A percentile compares a stretch with the other conserved stretches of the same genome.
phyloP scores from a whole-genome alignment of 2,329 filamentous ascomycete genomes.

The Didymella pinodella region DNA sequence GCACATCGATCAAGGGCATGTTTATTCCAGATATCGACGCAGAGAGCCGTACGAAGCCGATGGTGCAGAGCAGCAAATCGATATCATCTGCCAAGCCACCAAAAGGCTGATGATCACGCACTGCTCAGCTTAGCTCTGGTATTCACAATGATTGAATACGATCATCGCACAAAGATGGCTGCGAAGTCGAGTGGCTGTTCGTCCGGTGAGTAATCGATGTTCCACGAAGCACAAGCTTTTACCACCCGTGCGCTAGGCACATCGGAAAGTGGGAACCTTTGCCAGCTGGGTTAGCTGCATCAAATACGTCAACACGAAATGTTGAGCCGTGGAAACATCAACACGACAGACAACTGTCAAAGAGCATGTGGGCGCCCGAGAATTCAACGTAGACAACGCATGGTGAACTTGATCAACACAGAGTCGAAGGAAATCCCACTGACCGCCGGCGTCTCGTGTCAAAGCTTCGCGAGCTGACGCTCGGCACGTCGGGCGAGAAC shows the following conservation, averaged over 20 bases:
- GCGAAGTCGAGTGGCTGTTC: slow-evolving; percentile 1
- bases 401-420: neutral
- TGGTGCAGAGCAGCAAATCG: neutral
- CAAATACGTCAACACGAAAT: slow-evolving; percentile 13
- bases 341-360: slow-evolving; percentile 9
- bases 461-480: slow-evolving; percentile 8
- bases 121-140: neutral
- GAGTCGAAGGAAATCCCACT: neutral
- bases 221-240: slow-evolving; percentile 15
- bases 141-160: neutral
- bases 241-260: slow-evolving; percentile 13
- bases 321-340: slow-evolving; percentile 14
- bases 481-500: slow-evolving; percentile 32
- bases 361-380: neutral
- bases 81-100: too few relatives aligned
- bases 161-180: neutral
- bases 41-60: slow-evolving; percentile 7
- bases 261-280: slow-evolving; percentile 12
- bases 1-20: neutral
- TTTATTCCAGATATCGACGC: neutral
- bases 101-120: neutral
- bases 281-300: slow-evolving; percentile 9
- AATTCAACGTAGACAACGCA: neutral
- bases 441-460: neutral
- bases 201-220: slow-evolving; percentile 17